These are phyloP conservation scores for Oryza brachyantha DNA, from an alignment of 176 grass and related monocot species.

Conservation along the genomic window DNA sequence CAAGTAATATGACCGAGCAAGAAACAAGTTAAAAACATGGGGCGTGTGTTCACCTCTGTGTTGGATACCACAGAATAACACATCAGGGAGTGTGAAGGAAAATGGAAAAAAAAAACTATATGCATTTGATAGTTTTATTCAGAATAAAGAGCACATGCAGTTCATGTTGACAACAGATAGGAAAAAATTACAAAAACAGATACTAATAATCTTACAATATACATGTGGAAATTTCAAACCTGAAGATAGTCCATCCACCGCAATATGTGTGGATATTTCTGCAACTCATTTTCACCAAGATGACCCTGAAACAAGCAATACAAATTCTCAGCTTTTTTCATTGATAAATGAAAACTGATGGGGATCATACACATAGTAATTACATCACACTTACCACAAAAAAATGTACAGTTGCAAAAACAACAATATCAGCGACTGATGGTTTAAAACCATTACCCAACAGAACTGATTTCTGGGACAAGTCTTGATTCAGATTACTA, in stretches of 20 bases:
- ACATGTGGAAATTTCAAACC: slow-evolving; percentile 47
- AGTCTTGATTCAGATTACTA: slow-evolving; percentile 61
- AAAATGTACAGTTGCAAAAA: slow-evolving; percentile 60
- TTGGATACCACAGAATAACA: neutral
- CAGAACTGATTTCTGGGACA: slow-evolving; percentile 73
- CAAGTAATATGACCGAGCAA: too few relatives aligned
- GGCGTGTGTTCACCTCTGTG: neutral
- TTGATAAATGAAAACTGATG: neutral
- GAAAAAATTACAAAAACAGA: slow-evolving; percentile 11
- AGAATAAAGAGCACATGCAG: neutral
- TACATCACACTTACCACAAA: slow-evolving; percentile 53
- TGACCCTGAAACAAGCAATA: slow-evolving; percentile 49
- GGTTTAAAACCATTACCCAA: slow-evolving; percentile 55
- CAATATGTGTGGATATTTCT: slow-evolving; percentile 66
- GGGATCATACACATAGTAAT: slow-evolving; percentile 7
- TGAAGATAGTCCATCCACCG: slow-evolving; percentile 97
- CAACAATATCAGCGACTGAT: slow-evolving; percentile 75
- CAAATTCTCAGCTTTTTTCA: neutral
- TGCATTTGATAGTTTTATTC: neutral
- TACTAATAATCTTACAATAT: neutral
- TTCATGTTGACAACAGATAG: slow-evolving; percentile 19
- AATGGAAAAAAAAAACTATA: neutral
- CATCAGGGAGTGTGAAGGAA: neutral
- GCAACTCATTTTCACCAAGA: slow-evolving; percentile 40
- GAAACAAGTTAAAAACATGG: neutral